These are phyloP conservation scores for Tuber aestivum DNA, from an alignment of 495 filamentous ascomycete species.

Conservation along the genomic window DNA sequence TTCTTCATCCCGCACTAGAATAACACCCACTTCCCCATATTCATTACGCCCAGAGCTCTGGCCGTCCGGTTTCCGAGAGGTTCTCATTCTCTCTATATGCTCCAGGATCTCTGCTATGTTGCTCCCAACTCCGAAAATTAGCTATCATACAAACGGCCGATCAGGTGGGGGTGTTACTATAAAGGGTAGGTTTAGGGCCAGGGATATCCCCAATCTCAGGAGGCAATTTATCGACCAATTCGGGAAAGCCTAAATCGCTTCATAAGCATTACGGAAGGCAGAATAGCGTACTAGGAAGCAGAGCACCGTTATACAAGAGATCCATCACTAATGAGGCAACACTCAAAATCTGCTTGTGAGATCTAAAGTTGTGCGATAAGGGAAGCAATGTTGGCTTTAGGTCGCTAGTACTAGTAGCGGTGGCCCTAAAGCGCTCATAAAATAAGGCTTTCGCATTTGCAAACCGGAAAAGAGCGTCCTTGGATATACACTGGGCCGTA, in stretches of 20 bases:
- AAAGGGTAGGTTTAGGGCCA: conserved; percentile 46
- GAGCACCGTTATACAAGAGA: conserved; percentile 36
- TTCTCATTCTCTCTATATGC: conserved; percentile 30
- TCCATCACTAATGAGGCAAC: conserved; percentile 46
- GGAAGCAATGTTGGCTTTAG: conserved; percentile 41
- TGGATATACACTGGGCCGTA: too few relatives aligned
- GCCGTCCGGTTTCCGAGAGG: conserved; percentile 37
- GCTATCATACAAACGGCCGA: neutral
- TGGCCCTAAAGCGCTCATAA: conserved; percentile 40
- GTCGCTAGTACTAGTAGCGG: conserved; percentile 21
- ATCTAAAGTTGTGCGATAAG: conserved; percentile 46
- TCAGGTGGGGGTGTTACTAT: conserved; percentile 24
- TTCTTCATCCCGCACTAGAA: too few relatives aligned
- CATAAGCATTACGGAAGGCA: neutral
- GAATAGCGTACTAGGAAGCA: neutral
- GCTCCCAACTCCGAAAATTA: neutral
- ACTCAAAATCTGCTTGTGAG: conserved; percentile 47
- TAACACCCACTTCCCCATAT: conserved; percentile 19
- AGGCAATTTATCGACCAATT: conserved; percentile 45
- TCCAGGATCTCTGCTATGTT: too few relatives aligned
- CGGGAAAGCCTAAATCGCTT: conserved; percentile 42
- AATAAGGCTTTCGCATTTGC: conserved; percentile 46
- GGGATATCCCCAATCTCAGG: conserved; percentile 44
- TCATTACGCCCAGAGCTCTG: conserved; percentile 37
- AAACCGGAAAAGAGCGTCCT: conserved; percentile 44